Evolutionary conservation across 805 yeast species (phyloP).

Genomic region (Blastobotrys attinorum): DNA sequence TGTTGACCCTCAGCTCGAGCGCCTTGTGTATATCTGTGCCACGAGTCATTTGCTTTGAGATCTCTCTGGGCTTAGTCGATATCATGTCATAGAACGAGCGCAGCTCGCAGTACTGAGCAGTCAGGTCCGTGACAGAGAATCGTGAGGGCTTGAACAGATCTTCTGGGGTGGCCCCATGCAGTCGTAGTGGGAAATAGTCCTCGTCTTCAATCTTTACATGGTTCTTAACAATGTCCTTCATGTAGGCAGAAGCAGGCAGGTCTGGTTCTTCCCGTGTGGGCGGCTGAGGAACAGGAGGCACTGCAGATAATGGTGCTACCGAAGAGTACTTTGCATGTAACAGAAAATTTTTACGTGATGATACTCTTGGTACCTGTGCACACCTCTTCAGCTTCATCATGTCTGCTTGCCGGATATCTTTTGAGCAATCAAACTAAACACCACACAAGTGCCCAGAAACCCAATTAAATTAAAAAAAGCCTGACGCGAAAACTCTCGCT

Average conservation of each 20-base stretch:
- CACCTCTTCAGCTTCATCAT: no score
- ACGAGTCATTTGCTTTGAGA: slow-evolving; percentile 11
- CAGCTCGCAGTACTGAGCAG: slow-evolving; percentile 21
- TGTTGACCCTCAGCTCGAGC: slow-evolving; percentile 12
- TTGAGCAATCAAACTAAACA: slow-evolving; percentile 75
- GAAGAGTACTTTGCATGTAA: no score
- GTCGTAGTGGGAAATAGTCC: background rate
- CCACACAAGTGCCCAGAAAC: slow-evolving; percentile 70
- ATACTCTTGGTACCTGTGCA: no score
- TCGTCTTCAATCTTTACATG: background rate
- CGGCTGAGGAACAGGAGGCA: no score
- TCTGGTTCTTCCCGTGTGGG: background rate
- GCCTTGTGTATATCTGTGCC: slow-evolving; percentile 18
- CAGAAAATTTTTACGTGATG: no score
- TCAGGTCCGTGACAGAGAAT: slow-evolving; percentile 19
- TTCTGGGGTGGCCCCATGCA: background rate
- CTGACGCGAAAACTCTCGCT: slow-evolving; percentile 61
- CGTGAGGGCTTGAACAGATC: background rate
- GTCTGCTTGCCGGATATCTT: slow-evolving; percentile 13
- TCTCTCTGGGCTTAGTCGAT: slow-evolving; percentile 2
- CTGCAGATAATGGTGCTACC: no score
- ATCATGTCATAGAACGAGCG: slow-evolving; percentile 14
- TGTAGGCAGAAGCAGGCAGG: background rate
- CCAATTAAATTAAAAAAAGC: slow-evolving; percentile 64
- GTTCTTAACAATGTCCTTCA: background rate